These are phyloP conservation scores for Emmonsiellopsis sp. DNA, from an alignment of 2,329 filamentous ascomycete species.

Conservation along the genomic window DNA sequence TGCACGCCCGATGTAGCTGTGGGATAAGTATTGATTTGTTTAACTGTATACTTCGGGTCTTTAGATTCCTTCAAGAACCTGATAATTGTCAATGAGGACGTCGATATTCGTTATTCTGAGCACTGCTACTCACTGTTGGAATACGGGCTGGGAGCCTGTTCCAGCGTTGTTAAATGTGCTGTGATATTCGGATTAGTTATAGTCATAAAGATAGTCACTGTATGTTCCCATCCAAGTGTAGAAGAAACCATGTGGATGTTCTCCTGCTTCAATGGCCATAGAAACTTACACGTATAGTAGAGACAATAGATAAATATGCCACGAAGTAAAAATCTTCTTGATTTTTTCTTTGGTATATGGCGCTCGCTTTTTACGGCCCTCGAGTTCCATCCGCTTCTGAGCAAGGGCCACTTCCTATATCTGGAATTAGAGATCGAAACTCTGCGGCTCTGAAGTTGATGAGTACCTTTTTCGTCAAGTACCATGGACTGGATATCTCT, in stretches of 20 bases:
- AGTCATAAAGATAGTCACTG: not conserved
- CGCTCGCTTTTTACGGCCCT: slow-evolving; percentile 36
- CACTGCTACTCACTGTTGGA: slow-evolving; percentile 33
- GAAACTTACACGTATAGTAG: slow-evolving; percentile 45
- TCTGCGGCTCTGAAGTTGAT: too few relatives aligned
- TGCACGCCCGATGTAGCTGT: slow-evolving; percentile 50
- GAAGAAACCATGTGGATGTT: not conserved
- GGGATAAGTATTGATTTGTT: slow-evolving; percentile 45
- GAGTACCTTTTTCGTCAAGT: slow-evolving; percentile 31
- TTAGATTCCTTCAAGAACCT: slow-evolving; percentile 32
- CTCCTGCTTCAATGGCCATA: not conserved
- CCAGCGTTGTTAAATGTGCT: slow-evolving; percentile 53
- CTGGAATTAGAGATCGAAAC: not conserved
- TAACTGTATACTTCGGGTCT: slow-evolving; percentile 35
- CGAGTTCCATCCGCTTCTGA: slow-evolving; percentile 41
- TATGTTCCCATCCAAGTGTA: not conserved
- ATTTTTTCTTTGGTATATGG: slow-evolving; percentile 45
- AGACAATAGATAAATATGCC: slow-evolving; percentile 54
- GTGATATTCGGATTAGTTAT: not conserved
- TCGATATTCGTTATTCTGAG: slow-evolving; percentile 13
- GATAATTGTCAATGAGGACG: slow-evolving; percentile 4
- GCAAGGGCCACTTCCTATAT: slow-evolving; percentile 36
- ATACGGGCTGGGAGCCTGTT: slow-evolving; percentile 44
- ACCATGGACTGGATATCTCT: slow-evolving; percentile 41
- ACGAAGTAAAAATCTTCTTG: slow-evolving; percentile 51